Evolutionary conservation across 768 basidiomycete species (phyloP), one percentile per base, ranked within the genome.

Genomic region (Trametes cubensis): DNA sequence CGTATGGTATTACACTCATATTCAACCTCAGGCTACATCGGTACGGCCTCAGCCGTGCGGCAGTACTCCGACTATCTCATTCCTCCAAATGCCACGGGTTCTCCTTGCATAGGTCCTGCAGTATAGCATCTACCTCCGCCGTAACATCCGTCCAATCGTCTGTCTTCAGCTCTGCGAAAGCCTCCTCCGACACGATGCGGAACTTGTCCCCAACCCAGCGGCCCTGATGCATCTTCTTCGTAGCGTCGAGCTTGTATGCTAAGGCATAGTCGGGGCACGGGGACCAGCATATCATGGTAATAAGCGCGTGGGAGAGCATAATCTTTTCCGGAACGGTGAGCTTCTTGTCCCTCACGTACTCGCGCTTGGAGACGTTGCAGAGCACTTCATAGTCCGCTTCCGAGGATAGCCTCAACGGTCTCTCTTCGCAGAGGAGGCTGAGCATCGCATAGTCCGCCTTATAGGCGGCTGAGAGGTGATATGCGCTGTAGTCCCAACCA

Each of bases 131-230:
- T 7, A 47, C 46, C 20, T 47, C 46, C 13, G 4, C 20, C 1
- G 46, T 21, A 7, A 47, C 46, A 47, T 47, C 46, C 23, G n/a
- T 47, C 46, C 46, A 47, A 14, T 47, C 23, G 13, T 7, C 46
- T 4, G 1, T 14, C 5, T 14, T 34, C 34, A 34, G 34, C 34
- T 11, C 28, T 53, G 11, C 50, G 17, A 8, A 20, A 34, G 34
- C 34, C 34, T 53, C 42, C 21, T 34, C 3, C 50, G 50, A 18
- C n/a, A 34, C 34, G 51, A 60, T 26, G 47, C 47, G 40, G 17
- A 60, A 52, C 42, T 51, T 38, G 39, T 60, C 50, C 5, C 58
- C 58, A n/a, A 51, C 58, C 58, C 58, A 60, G 3, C 41, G 23
- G 6, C 58, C 58, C 21, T 42, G 17, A 8, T 18, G 44, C 17